Evolutionary conservation across 1,284 basidiomycete genomes (phyloP), one percentile per base, ranked within the genome.

Genomic region (Trichosporon sp.): DNA sequence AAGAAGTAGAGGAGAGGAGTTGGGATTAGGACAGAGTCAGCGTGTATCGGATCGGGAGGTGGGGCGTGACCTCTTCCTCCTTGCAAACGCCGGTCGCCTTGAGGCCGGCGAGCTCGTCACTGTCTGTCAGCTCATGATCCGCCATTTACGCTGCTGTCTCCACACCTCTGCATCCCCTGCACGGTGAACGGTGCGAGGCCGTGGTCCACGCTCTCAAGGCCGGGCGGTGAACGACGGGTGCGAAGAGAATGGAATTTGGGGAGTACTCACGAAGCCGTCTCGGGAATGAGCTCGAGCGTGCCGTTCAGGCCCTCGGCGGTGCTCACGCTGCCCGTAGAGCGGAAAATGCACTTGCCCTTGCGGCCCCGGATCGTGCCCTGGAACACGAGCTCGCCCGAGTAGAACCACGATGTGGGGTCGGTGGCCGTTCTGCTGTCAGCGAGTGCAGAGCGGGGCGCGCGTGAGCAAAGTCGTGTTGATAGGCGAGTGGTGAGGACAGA

Each of bases 181-280:
- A 26, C 26, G 26, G 26, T 10, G 38, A 10, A 2, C 12, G 51
- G 51, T 54, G 51, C 51, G 51, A 21, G 51, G 8, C 35, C 35
- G 5, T 37, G 35, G 35, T 37, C 26, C 26, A 10, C 35, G 35
- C 5, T 7, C 35, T 1, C 7, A 54, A 19, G 51, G 51, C 19
- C 51, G 51, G 21, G 51, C 51, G 19, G 51, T 10, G 51, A 54
- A 26, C 51, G 51, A 6, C 51, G 51, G 46, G 51, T 54, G 51
- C 51, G 51, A 54, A 19, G 19, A 26, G 3, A 19, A 26, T 26
- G 26, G 19, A 10, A 21, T 5, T 54, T 19, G 51, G 51, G 51
- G 51, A 54, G 16, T 54, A 63, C 59, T 63, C 59, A 63, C 59
- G 59, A 63, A 7, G 59, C 59, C 4, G 59, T 63, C 59, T 63